These are phyloP conservation scores for Citrullus amarus DNA, from an alignment of 306 rosid species.

Conservation along the genomic window DNA sequence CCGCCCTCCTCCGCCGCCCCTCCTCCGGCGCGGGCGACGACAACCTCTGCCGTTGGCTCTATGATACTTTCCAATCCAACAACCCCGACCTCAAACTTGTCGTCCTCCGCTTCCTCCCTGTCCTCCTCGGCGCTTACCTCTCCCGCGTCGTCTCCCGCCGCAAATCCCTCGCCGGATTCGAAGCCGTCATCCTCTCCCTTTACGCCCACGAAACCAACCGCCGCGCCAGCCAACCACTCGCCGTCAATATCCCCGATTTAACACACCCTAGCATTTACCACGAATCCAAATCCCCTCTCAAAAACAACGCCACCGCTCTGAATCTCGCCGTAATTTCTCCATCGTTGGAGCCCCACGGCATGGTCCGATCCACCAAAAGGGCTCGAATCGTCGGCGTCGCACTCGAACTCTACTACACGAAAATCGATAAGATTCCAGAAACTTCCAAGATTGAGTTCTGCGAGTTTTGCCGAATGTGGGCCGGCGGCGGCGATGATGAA, in stretches of 20 bases:
- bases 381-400: conserved; percentile 60
- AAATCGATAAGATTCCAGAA: conserved; percentile 26
- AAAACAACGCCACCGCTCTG: conserved; percentile 26
- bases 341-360: conserved; percentile 51
- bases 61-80: conserved; percentile 63
- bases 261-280: conserved; percentile 50
- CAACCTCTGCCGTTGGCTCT: conserved; percentile 80
- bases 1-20: conserved; percentile 46
- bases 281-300: conserved; percentile 19
- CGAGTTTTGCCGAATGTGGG: conserved; percentile 50
- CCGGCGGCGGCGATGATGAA: not conserved
- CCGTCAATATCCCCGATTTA: conserved; percentile 48
- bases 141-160: conserved; percentile 33
- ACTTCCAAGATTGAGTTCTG: conserved; percentile 52
- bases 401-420: conserved; percentile 36
- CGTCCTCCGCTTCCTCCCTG: conserved; percentile 62
- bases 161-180: conserved; percentile 62
- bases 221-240: conserved; percentile 39
- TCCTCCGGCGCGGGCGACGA: conserved; percentile 66
- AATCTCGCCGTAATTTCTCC: conserved; percentile 34
- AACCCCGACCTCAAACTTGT: conserved; percentile 45
- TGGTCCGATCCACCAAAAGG: conserved; percentile 50
- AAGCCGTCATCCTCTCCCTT: conserved; percentile 59
- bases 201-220: conserved; percentile 56
- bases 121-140: conserved; percentile 50